Conservation (phyloP, 2,329 filamentous ascomycete species). For the Didymella exigua region DNA sequence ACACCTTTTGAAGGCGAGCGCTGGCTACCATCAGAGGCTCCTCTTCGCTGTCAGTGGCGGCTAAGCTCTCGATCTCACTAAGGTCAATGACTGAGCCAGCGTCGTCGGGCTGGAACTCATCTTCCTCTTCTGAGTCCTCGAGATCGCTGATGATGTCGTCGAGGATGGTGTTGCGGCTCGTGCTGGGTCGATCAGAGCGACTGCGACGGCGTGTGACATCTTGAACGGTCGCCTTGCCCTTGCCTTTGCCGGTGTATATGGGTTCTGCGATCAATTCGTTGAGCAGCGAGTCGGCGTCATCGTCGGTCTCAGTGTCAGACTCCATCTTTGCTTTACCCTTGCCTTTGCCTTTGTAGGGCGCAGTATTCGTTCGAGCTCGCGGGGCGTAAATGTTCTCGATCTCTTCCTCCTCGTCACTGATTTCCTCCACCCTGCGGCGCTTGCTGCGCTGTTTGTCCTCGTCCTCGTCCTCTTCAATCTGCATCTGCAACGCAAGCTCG, state of each 20-base stretch:
- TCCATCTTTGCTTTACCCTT: constrained; percentile 31
- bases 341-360: constrained; percentile 33
- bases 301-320: constrained; percentile 13
- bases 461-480: constrained; percentile 60
- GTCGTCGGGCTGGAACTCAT: constrained; percentile 38
- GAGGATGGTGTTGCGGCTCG: constrained; percentile 23
- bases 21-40: constrained; percentile 31
- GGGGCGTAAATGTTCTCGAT: neutral
- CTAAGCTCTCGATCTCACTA: constrained; percentile 22
- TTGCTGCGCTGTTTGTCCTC: constrained; percentile 50
- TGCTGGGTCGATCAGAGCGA: constrained; percentile 29
- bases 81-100: constrained; percentile 23
- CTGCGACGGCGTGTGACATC: constrained; percentile 17
- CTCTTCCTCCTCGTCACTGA: constrained; percentile 37
- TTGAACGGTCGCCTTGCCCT: constrained; percentile 28
- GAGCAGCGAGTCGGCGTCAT: constrained; percentile 16
- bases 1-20: constrained; percentile 25
- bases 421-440: constrained; percentile 41
- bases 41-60: constrained; percentile 35
- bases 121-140: constrained; percentile 32
- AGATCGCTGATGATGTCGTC: constrained; percentile 29
- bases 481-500: constrained; percentile 62
- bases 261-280: constrained; percentile 23
- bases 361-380: neutral
- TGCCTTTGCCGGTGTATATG: constrained; percentile 31